Evolutionary conservation across 805 yeast species (phyloP), one percentile per base, ranked within the genome.

Genomic region (Ogataea haglerorum): DNA sequence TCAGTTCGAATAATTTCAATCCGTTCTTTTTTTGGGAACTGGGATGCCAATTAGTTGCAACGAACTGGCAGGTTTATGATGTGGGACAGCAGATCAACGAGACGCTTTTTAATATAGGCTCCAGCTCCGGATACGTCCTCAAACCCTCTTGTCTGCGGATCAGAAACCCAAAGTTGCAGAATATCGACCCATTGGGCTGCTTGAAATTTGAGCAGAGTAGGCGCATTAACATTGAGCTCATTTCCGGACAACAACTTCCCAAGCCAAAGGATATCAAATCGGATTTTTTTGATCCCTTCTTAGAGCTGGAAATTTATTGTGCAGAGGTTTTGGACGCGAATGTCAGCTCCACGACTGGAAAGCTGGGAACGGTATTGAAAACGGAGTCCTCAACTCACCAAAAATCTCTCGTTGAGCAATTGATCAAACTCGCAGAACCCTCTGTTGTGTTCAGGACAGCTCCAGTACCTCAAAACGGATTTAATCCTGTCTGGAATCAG

Each of bases 61-160:
- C 96, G 0, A 93, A 91, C 57, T 91, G 97, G 97, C 99, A 91
- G 61, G 82, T 93, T 0, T 82, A 78, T 57, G 99, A 93, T 56
- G 43, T 79, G 13, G 96, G 97, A 0, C 91, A 90, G 57, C 96
- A 89, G 56, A 54, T 93, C 9, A 90, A 89, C 58, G 85, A 85
- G 47, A 86, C 96, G 3, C 65, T 89, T 74, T 88, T 91, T 60
- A 77, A 76, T 36, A 61, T 73, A 12, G 74, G 76, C 0, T 67
- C 72, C 10, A 73, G 68, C 32, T 65, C 73, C 0, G 99, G 99
- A 0, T 93, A 87, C 56, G 78, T 84, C 6, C 64, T 86, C 34
- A 93, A 93, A 54, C 96, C 97, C 5, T 16, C 14, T 2, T 37
- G 35, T 26, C 50, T 44, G 33, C 34, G 57, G 24, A 15, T 27